These are phyloP conservation scores for Spironucleus salmonicida DNA, from an alignment of 208 protist species.

Conservation along the genomic window DNA sequence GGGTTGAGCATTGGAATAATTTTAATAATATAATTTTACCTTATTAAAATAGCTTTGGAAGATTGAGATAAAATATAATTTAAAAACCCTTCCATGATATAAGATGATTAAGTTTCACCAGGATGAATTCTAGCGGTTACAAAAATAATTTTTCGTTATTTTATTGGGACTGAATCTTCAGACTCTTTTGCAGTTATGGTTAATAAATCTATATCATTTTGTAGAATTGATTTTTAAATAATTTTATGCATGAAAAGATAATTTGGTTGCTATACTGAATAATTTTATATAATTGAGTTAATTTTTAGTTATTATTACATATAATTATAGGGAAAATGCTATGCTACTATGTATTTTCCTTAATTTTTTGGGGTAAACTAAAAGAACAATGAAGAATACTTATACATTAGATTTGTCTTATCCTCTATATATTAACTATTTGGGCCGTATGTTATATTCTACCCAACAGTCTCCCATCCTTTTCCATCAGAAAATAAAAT, in stretches of 20 bases:
- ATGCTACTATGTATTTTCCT: constrained; percentile 45
- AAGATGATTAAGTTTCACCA: constrained; percentile 78
- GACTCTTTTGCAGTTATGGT: constrained; percentile 62
- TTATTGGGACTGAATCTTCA: neutral
- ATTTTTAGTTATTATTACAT: constrained; percentile 37
- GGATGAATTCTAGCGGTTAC: constrained; percentile 81
- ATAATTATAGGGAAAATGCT: constrained; percentile 50
- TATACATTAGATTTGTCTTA: constrained; percentile 41
- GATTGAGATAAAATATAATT: constrained; percentile 54
- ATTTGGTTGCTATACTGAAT: constrained; percentile 35
- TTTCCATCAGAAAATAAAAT: constrained; percentile 42
- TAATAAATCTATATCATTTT: constrained; percentile 64
- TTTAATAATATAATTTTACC: constrained; percentile 70
- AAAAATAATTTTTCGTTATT: constrained; percentile 50
- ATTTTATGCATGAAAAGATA: constrained; percentile 39
- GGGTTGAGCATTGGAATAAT: constrained; percentile 88
- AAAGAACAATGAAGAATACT: constrained; percentile 24
- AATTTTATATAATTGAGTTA: constrained; percentile 36
- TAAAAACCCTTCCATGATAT: constrained; percentile 80
- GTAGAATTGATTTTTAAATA: constrained; percentile 63
- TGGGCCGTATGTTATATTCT: neutral
- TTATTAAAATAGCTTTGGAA: constrained; percentile 55
- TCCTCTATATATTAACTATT: constrained; percentile 32
- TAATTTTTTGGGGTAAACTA: neutral
- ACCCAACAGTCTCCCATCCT: constrained; percentile 22